phyloP scores from a whole-genome alignment of 805 yeast genomes.

The Saccharomyces cerevisiae region DNA sequence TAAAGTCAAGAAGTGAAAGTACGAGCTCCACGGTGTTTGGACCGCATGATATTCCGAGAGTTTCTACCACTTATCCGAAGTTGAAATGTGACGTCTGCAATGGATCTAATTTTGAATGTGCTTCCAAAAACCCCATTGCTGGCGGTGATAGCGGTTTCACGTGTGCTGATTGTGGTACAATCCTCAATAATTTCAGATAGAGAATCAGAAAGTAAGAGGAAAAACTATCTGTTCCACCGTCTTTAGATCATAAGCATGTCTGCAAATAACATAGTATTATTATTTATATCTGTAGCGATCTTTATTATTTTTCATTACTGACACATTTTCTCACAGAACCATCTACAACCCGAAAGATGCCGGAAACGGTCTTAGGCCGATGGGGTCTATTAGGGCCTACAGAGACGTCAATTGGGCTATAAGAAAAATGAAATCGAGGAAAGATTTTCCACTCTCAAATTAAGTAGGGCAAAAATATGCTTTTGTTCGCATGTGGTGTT shows the following conservation, averaged over 20 bases:
- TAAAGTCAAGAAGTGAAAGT: constrained; percentile 8
- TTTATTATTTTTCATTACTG: not conserved
- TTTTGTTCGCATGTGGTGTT: not conserved
- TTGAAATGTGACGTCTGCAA: constrained; percentile 23
- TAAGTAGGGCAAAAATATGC: not conserved
- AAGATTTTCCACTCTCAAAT: not conserved
- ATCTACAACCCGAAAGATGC: not conserved
- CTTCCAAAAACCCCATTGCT: constrained; percentile 3
- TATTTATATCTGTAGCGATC: not conserved
- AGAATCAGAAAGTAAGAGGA: not conserved
- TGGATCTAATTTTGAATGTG: constrained; percentile 18
- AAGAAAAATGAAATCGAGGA: not conserved
- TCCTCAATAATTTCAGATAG: constrained; percentile 20
- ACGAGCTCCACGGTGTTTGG: not conserved
- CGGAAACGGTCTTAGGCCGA: not conserved
- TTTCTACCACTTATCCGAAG: not conserved
- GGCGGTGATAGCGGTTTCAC: constrained; percentile 12
- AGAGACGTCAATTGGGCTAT: not conserved
- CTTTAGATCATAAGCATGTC: not conserved
- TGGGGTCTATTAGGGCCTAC: not conserved
- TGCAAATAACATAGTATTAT: not conserved
- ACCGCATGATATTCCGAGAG: not conserved
- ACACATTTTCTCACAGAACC: not conserved
- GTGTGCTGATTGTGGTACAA: constrained; percentile 26
- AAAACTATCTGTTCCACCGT: too few species aligned